A percentile compares a stretch with the other conserved stretches of the same genome.
phyloP scores from a whole-genome alignment of 805 yeast genomes.

The Candida suzukii region DNA sequence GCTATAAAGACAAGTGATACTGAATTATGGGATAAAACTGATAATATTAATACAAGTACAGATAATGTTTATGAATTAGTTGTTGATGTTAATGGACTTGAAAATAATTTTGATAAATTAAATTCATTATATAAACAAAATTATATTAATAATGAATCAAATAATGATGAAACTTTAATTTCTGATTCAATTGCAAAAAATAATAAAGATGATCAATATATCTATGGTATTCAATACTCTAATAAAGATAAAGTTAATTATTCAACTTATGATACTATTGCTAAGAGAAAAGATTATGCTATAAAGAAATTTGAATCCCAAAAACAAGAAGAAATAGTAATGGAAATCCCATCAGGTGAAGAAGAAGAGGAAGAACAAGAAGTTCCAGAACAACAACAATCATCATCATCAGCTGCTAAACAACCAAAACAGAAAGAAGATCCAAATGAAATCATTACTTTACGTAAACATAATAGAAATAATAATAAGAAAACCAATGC shows the following conservation, averaged over 20 bases:
- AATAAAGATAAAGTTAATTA: conserved; percentile 10
- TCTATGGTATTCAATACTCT: conserved; percentile 14
- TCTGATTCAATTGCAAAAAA: not conserved
- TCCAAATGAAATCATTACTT: conserved; percentile 24
- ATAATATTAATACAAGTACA: conserved; percentile 11
- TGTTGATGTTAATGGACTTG: conserved; percentile 16
- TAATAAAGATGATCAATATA: not conserved
- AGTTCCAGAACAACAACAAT: conserved; percentile 2
- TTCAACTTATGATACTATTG: conserved; percentile 5
- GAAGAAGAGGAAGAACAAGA: conserved; percentile 11
- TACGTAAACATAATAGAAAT: conserved; percentile 20
- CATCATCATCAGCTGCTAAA: not conserved
- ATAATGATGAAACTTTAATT: not conserved
- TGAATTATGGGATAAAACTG: conserved; percentile 16
- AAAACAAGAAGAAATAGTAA: conserved; percentile 1
- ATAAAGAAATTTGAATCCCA: conserved; percentile 8
- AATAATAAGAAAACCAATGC: conserved; percentile 17
- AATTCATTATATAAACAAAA: not conserved
- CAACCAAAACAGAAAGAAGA: conserved; percentile 16
- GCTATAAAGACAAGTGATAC: conserved; percentile 30
- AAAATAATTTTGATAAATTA: conserved; percentile 13
- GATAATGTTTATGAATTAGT: conserved; percentile 12
- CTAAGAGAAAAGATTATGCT: conserved; percentile 11
- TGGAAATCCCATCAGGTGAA: conserved; percentile 9
- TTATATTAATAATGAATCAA: not conserved